Evolutionary conservation across 805 yeast species (phyloP).

Genomic region (Priceomyces fermenticarens): DNA sequence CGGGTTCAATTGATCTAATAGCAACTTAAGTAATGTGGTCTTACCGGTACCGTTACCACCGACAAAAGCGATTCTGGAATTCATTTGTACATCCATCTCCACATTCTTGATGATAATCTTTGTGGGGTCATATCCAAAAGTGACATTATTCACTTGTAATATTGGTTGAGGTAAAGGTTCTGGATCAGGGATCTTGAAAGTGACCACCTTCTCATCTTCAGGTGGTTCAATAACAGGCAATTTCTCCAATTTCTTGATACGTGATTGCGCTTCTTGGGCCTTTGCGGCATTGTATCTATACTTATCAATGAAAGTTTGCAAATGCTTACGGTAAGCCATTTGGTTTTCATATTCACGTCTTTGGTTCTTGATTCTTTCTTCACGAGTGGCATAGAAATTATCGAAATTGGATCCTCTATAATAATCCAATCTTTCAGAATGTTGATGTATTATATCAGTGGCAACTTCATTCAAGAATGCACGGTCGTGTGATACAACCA

Average conservation of each 20-base stretch:
- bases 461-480: slow-evolving; percentile 97
- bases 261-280: slow-evolving; percentile 95
- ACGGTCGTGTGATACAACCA: slow-evolving; percentile 97
- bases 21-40: slow-evolving; percentile 83
- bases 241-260: slow-evolving; percentile 95
- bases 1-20: slow-evolving; percentile 77
- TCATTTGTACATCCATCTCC: slow-evolving; percentile 87
- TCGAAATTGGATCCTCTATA: slow-evolving; percentile 94
- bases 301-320: slow-evolving; percentile 93
- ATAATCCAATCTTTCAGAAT: slow-evolving; percentile 93
- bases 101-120: slow-evolving; percentile 70
- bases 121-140: slow-evolving; percentile 75
- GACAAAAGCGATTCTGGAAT: slow-evolving; percentile 91
- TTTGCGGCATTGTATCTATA: slow-evolving; percentile 97
- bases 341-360: slow-evolving; percentile 95
- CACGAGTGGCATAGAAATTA: slow-evolving; percentile 86
- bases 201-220: slow-evolving; percentile 80
- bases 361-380: slow-evolving; percentile 91
- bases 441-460: slow-evolving; percentile 97
- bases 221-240: slow-evolving; percentile 92
- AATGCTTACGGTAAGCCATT: slow-evolving; percentile 91
- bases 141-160: slow-evolving; percentile 78
- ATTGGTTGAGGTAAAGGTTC: slow-evolving; percentile 92
- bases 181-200: slow-evolving; percentile 93
- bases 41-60: slow-evolving; percentile 99